phyloP scores from a whole-genome alignment of 768 basidiomycete genomes.

The Chiua virens region DNA sequence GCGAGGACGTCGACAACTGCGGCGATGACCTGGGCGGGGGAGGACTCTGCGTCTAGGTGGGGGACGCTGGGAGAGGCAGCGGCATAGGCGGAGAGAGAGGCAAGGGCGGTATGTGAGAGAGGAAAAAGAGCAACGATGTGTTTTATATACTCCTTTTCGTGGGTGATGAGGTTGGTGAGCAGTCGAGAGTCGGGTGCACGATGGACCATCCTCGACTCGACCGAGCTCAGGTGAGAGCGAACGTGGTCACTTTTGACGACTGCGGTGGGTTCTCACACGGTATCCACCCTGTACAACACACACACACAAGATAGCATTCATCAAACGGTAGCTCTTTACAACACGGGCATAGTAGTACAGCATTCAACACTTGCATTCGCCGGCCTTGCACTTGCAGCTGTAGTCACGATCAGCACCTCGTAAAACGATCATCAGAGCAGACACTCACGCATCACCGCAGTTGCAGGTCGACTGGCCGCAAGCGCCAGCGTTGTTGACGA shows the following conservation, averaged over 20 bases:
- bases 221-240: no score
- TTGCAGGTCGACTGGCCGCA: constrained; percentile 7
- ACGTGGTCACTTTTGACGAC: no score
- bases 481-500: constrained; percentile 14
- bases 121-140: constrained; percentile 58
- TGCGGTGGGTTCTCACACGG: no score
- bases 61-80: constrained; percentile 47
- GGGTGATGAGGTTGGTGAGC: constrained; percentile 61
- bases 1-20: constrained; percentile 59
- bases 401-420: no score
- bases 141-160: constrained; percentile 73
- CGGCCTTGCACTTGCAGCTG: constrained; percentile 18
- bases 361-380: constrained; percentile 12
- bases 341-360: no score
- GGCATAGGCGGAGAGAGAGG: constrained; percentile 72
- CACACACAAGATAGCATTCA: no score
- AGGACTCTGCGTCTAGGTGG: constrained; percentile 11
- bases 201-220: constrained; percentile 56
- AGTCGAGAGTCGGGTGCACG: constrained; percentile 72
- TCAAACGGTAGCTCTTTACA: no score
- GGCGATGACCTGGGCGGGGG: constrained; percentile 17
- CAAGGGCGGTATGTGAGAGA: constrained; percentile 57
- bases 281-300: no score
- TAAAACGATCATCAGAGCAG: not conserved
- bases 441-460: constrained; percentile 10